Evolutionary conservation across 1,284 basidiomycete species (phyloP).

Genomic region (Boletus mariae): DNA sequence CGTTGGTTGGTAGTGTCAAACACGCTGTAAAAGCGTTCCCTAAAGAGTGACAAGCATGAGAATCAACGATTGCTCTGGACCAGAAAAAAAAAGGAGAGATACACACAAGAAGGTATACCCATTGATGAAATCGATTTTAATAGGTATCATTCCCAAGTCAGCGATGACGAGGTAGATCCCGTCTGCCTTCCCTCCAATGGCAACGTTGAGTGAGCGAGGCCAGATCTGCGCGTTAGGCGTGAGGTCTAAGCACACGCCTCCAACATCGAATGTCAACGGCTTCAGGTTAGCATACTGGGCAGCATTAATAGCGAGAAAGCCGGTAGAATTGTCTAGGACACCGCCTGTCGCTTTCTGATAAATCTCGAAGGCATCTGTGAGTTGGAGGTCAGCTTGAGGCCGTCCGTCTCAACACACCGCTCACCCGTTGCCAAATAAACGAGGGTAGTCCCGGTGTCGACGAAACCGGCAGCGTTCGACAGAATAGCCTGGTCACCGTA

Average conservation of each 20-base stretch:
- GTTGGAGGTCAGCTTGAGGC: background rate
- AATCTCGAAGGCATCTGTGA: constrained; percentile 45
- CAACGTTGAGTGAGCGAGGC: constrained; percentile 34
- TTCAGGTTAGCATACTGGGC: constrained; percentile 23
- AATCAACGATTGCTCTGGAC: background rate
- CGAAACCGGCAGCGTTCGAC: constrained; percentile 39
- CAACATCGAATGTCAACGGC: constrained; percentile 28
- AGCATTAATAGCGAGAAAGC: constrained; percentile 40
- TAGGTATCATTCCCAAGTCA: constrained; percentile 25
- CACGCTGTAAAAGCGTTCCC: constrained; percentile 3
- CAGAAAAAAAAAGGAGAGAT: background rate
- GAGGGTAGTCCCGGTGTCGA: constrained; percentile 57
- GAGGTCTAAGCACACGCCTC: constrained; percentile 34
- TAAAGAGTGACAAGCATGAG: background rate
- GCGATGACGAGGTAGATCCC: too few species aligned
- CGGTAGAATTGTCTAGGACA: constrained; percentile 40
- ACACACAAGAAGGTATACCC: constrained; percentile 19
- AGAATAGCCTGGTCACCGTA: constrained; percentile 44
- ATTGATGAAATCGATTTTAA: constrained; percentile 15
- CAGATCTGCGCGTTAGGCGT: constrained; percentile 51
- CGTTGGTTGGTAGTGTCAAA: constrained; percentile 1
- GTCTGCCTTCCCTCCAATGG: too few species aligned
- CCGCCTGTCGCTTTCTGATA: constrained; percentile 54
- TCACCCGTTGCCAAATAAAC: constrained; percentile 38
- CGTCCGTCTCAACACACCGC: background rate